A percentile compares a stretch with the other conserved stretches of the same genome.
These are phyloP conservation scores for Rubroshorea leprosula DNA, from an alignment of 345 rosid species.

Conservation along the genomic window DNA sequence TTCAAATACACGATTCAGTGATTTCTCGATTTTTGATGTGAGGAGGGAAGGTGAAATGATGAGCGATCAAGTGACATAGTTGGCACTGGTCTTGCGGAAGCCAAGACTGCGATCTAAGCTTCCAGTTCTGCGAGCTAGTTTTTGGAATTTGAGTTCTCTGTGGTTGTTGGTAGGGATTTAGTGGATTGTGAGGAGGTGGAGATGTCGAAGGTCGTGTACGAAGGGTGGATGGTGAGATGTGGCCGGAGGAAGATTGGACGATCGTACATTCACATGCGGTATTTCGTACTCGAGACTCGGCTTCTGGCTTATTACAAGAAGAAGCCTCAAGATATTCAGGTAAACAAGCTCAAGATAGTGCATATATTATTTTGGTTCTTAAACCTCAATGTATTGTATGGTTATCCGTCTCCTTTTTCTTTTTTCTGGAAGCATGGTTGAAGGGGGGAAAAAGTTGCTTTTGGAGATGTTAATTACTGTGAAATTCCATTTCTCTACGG, in stretches of 20 bases:
- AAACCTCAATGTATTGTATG: not conserved
- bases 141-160: not conserved
- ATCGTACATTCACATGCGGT: constrained; percentile 95
- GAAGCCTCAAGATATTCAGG: constrained; percentile 96
- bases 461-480: constrained; percentile 3
- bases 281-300: constrained; percentile 85
- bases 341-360: constrained; percentile 13
- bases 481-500: not conserved
- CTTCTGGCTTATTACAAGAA: constrained; percentile 96
- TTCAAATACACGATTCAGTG: constrained; percentile 13
- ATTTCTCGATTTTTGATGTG: constrained; percentile 14
- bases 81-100: constrained; percentile 26
- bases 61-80: constrained; percentile 23
- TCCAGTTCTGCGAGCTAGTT: constrained; percentile 32
- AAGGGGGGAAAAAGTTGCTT: constrained; percentile 6
- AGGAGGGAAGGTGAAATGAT: constrained; percentile 10
- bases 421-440: not conserved
- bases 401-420: not conserved
- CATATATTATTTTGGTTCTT: not conserved
- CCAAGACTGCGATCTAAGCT: constrained; percentile 29
- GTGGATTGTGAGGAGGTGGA: constrained; percentile 11
- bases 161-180: not conserved
- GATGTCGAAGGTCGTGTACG: constrained; percentile 85
- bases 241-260: constrained; percentile 97
- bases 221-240: constrained; percentile 99